Evolutionary conservation across 2,329 filamentous ascomycete species (phyloP).

Genomic region (Phoma sp.): DNA sequence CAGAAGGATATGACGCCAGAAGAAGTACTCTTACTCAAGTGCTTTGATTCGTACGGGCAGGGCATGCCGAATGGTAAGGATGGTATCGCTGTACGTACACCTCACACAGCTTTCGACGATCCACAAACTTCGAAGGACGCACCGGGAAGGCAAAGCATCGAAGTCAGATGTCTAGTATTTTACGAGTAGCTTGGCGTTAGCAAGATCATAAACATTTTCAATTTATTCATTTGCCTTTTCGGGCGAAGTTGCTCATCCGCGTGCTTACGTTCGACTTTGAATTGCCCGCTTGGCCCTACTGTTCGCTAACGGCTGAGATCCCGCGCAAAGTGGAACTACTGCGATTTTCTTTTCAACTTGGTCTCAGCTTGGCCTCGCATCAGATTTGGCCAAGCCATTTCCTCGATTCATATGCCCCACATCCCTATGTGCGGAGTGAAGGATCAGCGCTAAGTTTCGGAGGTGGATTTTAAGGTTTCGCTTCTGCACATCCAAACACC

Average conservation of each 20-base stretch:
- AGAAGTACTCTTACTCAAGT: slow-evolving; percentile 61
- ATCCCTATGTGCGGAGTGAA: neutral
- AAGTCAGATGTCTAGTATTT: slow-evolving; percentile 68
- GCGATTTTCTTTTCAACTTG: neutral
- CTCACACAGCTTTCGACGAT: slow-evolving; percentile 71
- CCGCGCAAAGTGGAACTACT: no score
- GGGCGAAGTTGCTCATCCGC: no score
- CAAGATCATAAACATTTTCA: no score
- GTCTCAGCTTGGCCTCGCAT: neutral
- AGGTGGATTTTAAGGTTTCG: slow-evolving; percentile 9
- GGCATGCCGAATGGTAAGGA: slow-evolving; percentile 49
- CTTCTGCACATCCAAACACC: slow-evolving; percentile 10
- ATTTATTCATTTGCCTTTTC: no score
- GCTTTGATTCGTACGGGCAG: slow-evolving; percentile 54
- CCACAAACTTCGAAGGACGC: slow-evolving; percentile 59
- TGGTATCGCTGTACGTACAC: slow-evolving; percentile 54
- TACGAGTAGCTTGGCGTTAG: slow-evolving; percentile 53
- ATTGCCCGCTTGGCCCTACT: no score
- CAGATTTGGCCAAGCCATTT: neutral
- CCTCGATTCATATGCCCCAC: neutral
- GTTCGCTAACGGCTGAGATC: no score
- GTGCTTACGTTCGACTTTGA: no score
- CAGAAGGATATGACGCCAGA: slow-evolving; percentile 69
- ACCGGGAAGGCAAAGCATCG: slow-evolving; percentile 65
- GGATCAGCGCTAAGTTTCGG: neutral